These are phyloP conservation scores for Globisporangium carolinianum DNA, from an alignment of 352 stramenopile genomes.

Conservation along the genomic window DNA sequence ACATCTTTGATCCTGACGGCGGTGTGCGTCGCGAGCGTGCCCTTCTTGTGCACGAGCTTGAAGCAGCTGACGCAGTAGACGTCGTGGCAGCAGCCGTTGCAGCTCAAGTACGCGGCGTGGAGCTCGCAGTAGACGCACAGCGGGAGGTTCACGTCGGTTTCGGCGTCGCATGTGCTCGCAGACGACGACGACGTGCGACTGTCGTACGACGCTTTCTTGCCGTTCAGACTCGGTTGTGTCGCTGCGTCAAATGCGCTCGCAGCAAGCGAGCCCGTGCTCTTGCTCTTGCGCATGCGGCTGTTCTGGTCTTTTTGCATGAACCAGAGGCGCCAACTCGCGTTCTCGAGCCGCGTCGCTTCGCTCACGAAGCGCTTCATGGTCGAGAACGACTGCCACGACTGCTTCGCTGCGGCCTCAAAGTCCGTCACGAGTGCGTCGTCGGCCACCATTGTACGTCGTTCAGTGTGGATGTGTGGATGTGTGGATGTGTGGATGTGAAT, in stretches of 20 bases:
- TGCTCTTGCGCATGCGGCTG: conserved; percentile 7
- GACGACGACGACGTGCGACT: conserved; percentile 6
- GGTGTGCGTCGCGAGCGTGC: conserved; percentile 73
- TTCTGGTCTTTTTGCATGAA: conserved; percentile 49
- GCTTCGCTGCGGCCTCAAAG: conserved; percentile 68
- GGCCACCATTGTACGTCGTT: conserved; percentile 17
- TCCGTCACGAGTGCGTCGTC: conserved; percentile 26
- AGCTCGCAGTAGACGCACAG: conserved; percentile 80
- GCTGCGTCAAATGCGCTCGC: not conserved
- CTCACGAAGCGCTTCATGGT: conserved; percentile 84
- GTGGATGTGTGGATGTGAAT: not conserved
- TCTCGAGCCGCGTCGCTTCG: conserved; percentile 73
- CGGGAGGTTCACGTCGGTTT: conserved; percentile 8
- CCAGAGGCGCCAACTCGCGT: conserved; percentile 80
- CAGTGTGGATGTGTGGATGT: not conserved
- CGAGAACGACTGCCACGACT: conserved; percentile 85
- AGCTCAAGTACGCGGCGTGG: conserved; percentile 58
- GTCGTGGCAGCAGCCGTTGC: conserved; percentile 82
- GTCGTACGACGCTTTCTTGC: conserved; percentile 15
- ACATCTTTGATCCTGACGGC: conserved; percentile 54
- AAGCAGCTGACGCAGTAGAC: conserved; percentile 84
- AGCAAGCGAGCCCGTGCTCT: conserved; percentile 8
- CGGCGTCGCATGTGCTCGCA: conserved; percentile 1
- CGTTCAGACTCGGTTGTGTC: not conserved
- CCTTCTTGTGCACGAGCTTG: conserved; percentile 85